Conservation (phyloP, 2,329 filamentous ascomycete genomes). For the Aschersonia sp. region DNA sequence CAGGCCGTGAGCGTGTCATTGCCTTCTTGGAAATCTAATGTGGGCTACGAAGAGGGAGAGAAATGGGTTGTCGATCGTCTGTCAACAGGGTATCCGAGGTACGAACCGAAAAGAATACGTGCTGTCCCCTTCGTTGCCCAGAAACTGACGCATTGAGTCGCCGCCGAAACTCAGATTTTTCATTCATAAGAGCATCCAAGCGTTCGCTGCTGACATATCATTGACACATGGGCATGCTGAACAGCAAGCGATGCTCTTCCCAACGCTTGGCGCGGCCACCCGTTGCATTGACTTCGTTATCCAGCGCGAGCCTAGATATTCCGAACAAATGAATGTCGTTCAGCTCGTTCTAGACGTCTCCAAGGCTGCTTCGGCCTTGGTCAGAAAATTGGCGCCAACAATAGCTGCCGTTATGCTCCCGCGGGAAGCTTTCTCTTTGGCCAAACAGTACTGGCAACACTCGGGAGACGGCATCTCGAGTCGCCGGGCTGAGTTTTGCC, state of each 20-base stretch:
- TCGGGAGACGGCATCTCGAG: conserved; percentile 87
- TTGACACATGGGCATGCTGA: conserved; percentile 44
- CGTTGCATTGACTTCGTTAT: conserved; percentile 63
- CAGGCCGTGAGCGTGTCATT: conserved; percentile 93
- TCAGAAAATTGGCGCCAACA: conserved; percentile 40
- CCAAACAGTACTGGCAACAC: conserved; percentile 98
- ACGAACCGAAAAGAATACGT: conserved; percentile 4
- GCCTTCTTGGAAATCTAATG: conserved; percentile 80
- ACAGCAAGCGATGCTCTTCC: conserved; percentile 70
- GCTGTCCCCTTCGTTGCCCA: neutral
- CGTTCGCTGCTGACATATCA: conserved; percentile 55
- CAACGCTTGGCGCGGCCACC: conserved; percentile 52
- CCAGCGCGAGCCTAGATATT: conserved; percentile 34
- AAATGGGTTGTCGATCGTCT: conserved; percentile 73
- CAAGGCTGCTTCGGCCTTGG: conserved; percentile 32
- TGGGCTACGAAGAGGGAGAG: conserved; percentile 89
- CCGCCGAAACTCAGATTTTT: conserved; percentile 52
- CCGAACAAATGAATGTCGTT: conserved; percentile 36
- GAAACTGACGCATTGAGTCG: neutral
- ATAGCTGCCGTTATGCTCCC: conserved; percentile 61
- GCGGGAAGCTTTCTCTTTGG: conserved; percentile 48
- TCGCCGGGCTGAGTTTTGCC: conserved; percentile 79
- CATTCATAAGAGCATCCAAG: conserved; percentile 69
- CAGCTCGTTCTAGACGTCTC: conserved; percentile 48
- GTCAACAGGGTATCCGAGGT: conserved; percentile 84